Percentiles rank a stretch among this genome's conserved stretches.
Evolutionary conservation across 768 basidiomycete genomes (phyloP).

Genomic region (Hydnomerulius pinastri): DNA sequence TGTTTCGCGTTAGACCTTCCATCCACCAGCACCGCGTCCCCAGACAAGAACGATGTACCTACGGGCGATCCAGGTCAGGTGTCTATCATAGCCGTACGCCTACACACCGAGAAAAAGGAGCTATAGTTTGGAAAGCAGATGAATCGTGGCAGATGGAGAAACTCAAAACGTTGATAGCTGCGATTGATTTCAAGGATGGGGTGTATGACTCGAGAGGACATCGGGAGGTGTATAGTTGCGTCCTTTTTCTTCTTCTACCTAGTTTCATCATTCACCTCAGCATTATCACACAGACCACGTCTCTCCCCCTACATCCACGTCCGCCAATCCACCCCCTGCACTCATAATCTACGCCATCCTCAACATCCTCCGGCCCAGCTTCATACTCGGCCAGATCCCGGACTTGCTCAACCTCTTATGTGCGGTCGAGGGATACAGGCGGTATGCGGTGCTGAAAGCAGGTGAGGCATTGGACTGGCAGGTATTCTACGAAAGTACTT

Average conservation of each 20-base stretch:
- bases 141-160: constrained; percentile 3
- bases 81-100: neutral
- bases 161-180: constrained; percentile 12
- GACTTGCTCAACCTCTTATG: constrained; percentile 28
- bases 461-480: constrained; percentile 29
- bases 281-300: constrained; percentile 8
- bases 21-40: too few species aligned
- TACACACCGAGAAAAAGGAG: too few species aligned
- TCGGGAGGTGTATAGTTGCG: constrained; percentile 16
- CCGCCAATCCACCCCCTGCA: constrained; percentile 8
- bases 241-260: neutral
- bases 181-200: constrained; percentile 16
- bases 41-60: too few species aligned
- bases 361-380: constrained; percentile 30
- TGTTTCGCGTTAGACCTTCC: too few species aligned
- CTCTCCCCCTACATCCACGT: neutral
- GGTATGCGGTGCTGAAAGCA: constrained; percentile 13
- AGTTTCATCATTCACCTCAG: neutral
- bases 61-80: neutral
- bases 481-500: constrained; percentile 19
- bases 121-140: too few species aligned
- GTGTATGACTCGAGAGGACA: constrained; percentile 13
- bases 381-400: constrained; percentile 32
- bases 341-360: constrained; percentile 29
- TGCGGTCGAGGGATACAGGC: constrained; percentile 24